Evolutionary conservation across 495 filamentous ascomycete genomes (phyloP).

Genomic region (Aspergillus kassunensis): DNA sequence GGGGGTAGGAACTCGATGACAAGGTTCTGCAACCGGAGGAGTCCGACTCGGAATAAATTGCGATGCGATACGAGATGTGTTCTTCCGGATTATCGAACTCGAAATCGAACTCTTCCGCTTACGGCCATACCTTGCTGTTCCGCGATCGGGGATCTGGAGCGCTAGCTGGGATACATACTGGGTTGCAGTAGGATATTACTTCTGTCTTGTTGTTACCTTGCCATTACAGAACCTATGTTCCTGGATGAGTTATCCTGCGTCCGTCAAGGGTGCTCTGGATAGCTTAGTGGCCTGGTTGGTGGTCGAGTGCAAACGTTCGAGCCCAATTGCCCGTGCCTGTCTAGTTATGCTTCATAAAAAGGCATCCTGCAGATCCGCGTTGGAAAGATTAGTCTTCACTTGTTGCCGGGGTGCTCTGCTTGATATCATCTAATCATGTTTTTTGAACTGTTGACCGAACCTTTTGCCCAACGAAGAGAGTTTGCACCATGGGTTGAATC

Average conservation of each 20-base stretch:
- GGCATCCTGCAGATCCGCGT: not conserved
- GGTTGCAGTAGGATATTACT: not conserved
- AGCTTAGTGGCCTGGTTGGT: not conserved
- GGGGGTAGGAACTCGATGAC: conserved; percentile 46
- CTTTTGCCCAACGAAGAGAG: not conserved
- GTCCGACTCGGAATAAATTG: conserved; percentile 43
- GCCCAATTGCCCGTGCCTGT: too few relatives aligned
- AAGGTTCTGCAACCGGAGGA: conserved; percentile 53
- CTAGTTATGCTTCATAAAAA: too few relatives aligned
- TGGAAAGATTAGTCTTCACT: not conserved
- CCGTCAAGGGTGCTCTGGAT: not conserved
- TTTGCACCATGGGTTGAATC: not conserved
- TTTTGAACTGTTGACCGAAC: not conserved
- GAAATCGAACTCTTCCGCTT: not conserved
- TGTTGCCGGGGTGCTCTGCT: not conserved
- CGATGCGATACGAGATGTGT: too few relatives aligned
- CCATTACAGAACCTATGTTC: not conserved
- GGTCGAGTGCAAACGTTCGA: too few relatives aligned
- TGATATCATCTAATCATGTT: not conserved
- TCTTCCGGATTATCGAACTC: not conserved
- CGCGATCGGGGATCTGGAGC: not conserved
- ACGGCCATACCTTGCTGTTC: not conserved
- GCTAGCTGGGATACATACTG: not conserved
- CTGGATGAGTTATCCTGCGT: too few relatives aligned
- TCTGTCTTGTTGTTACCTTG: not conserved